Percentiles rank a stretch among this genome's conserved stretches.
phyloP scores from a whole-genome alignment of 192 early-diverging fungal genomes.

The Piromyces sp. region DNA sequence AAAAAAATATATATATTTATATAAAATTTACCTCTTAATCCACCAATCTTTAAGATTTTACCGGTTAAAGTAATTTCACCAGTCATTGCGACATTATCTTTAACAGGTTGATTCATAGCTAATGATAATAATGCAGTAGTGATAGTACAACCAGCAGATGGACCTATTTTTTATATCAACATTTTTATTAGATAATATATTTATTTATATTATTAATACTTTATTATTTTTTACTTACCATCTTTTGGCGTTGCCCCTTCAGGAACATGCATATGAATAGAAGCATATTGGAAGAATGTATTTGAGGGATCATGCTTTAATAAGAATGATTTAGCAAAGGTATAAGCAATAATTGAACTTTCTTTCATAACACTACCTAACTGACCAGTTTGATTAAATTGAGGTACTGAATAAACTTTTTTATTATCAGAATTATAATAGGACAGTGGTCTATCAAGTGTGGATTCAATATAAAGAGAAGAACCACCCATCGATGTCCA shows the following conservation, averaged over 20 bases:
- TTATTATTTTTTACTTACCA: slow-evolving; percentile 36
- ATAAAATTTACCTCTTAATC: slow-evolving; percentile 8
- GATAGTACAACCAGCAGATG: slow-evolving; percentile 91
- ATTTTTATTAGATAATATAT: too few species aligned
- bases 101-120: slow-evolving; percentile 58
- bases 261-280: slow-evolving; percentile 87
- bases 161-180: slow-evolving; percentile 30
- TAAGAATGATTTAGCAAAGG: slow-evolving; percentile 76
- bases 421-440: slow-evolving; percentile 45
- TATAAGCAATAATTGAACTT: slow-evolving; percentile 85
- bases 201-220: not conserved
- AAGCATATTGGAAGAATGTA: slow-evolving; percentile 76
- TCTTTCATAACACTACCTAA: slow-evolving; percentile 99
- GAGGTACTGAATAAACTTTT: slow-evolving; percentile 30
- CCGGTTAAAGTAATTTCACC: slow-evolving; percentile 95
- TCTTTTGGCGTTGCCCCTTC: slow-evolving; percentile 97
- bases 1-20: too few species aligned
- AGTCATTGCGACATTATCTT: slow-evolving; percentile 85
- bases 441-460: slow-evolving; percentile 14
- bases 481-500: slow-evolving; percentile 96
- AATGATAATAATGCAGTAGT: slow-evolving; percentile 83
- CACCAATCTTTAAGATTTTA: slow-evolving; percentile 92
- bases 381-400: slow-evolving; percentile 71
- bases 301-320: slow-evolving; percentile 59
- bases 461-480: slow-evolving; percentile 86